Conservation (phyloP, 306 rosid species). For the Sicyos edulis region DNA sequence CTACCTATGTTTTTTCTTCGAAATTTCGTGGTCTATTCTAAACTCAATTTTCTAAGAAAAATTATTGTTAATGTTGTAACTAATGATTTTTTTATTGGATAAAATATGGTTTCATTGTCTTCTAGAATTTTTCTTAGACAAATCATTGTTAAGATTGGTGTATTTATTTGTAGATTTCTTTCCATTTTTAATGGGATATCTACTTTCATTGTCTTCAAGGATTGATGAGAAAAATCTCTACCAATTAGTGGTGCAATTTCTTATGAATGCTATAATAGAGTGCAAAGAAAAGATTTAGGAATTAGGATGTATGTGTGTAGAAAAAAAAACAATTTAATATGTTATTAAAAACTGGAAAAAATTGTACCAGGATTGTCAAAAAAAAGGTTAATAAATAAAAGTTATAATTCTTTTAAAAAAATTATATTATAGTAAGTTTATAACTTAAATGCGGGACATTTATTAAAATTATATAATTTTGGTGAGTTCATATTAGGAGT, state of each 20-base stretch:
- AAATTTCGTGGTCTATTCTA: neutral
- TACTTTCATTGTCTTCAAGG: neutral
- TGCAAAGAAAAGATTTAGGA: too few relatives aligned
- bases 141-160: neutral
- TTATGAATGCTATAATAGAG: neutral
- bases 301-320: too few relatives aligned
- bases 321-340: too few relatives aligned
- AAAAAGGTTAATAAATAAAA: too few relatives aligned
- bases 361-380: too few relatives aligned
- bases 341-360: too few relatives aligned
- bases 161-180: neutral
- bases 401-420: too few relatives aligned
- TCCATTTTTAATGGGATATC: neutral
- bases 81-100: neutral
- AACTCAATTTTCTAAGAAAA: neutral
- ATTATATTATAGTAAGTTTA: too few relatives aligned
- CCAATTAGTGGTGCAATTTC: neutral
- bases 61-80: neutral
- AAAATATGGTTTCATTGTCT: neutral
- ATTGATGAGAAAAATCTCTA: neutral
- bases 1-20: neutral
- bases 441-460: too few relatives aligned
- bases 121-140: neutral
- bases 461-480: too few relatives aligned
- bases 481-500: too few relatives aligned